A percentile compares a stretch with the other conserved stretches of the same genome.
These are phyloP conservation scores for Naumovozyma dairenensis DNA, from an alignment of 805 yeast species.

Conservation along the genomic window DNA sequence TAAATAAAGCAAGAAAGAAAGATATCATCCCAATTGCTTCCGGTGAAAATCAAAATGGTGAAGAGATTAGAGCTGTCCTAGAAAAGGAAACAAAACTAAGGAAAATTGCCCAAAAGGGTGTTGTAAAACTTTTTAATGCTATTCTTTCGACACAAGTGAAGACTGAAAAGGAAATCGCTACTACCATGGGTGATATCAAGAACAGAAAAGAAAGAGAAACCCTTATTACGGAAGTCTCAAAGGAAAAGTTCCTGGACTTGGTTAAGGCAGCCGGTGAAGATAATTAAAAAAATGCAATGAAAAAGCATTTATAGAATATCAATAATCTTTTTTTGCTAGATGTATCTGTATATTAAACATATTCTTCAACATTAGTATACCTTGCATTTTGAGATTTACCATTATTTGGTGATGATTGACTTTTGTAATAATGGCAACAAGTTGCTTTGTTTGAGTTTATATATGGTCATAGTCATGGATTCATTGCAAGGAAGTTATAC, in stretches of 20 bases:
- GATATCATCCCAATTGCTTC: conserved; percentile 59
- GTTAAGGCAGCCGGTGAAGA: conserved; percentile 66
- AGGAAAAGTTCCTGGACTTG: conserved; percentile 80
- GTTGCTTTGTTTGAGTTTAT: too few species aligned
- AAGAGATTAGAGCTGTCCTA: conserved; percentile 40
- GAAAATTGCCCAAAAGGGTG: conserved; percentile 83
- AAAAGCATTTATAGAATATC: too few species aligned
- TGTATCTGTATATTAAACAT: too few species aligned
- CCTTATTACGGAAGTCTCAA: conserved; percentile 67
- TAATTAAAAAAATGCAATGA: too few species aligned
- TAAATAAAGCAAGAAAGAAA: conserved; percentile 58
- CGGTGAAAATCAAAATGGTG: conserved; percentile 31
- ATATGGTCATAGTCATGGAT: too few species aligned
- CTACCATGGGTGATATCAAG: conserved; percentile 34
- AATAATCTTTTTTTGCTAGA: too few species aligned
- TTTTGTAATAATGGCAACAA: too few species aligned
- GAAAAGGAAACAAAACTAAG: conserved; percentile 62
- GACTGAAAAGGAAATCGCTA: conserved; percentile 41
- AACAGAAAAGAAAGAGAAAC: conserved; percentile 42
- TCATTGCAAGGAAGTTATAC: too few species aligned
- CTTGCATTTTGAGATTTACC: too few species aligned
- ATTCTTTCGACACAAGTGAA: conserved; percentile 66
- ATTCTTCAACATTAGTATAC: too few species aligned
- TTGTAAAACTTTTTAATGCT: conserved; percentile 75
- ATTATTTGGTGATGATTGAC: too few species aligned